Evolutionary conservation across 1,139 yeast genomes (phyloP).

Genomic region (Nakaseomyces sp.): DNA sequence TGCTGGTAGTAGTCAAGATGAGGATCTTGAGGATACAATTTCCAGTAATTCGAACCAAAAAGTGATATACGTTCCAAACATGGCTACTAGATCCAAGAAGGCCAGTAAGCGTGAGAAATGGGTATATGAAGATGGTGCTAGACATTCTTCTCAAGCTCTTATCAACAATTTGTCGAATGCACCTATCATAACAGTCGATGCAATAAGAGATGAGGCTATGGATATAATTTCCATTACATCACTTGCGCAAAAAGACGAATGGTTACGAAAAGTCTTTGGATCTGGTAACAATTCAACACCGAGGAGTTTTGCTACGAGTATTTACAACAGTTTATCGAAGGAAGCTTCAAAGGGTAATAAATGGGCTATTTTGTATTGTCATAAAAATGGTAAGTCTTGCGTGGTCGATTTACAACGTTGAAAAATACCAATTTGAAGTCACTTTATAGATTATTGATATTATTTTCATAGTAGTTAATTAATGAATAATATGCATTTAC

Average conservation of each 20-base stretch:
- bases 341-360: slow-evolving; percentile 63
- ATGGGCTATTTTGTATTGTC: slow-evolving; percentile 67
- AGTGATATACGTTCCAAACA: slow-evolving; percentile 53
- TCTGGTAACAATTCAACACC: slow-evolving; percentile 61
- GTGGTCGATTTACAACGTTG: slow-evolving; percentile 59
- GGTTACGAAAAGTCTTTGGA: slow-evolving; percentile 71
- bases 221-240: slow-evolving; percentile 76
- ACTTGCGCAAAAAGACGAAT: slow-evolving; percentile 72
- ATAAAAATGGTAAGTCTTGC: slow-evolving; percentile 62
- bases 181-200: slow-evolving; percentile 69
- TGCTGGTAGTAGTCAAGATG: slow-evolving; percentile 26
- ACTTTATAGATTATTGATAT: too few relatives aligned
- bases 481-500: too few relatives aligned
- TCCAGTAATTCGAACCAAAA: slow-evolving; percentile 40
- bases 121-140: slow-evolving; percentile 69
- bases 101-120: slow-evolving; percentile 71
- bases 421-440: background rate
- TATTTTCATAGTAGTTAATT: too few relatives aligned
- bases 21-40: slow-evolving; percentile 26
- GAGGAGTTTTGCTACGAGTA: slow-evolving; percentile 64
- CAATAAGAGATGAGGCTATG: slow-evolving; percentile 66
- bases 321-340: slow-evolving; percentile 60
- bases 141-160: slow-evolving; percentile 48
- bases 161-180: slow-evolving; percentile 50
- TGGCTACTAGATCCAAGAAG: slow-evolving; percentile 63